A percentile compares a stretch with the other conserved stretches of the same genome.
Evolutionary conservation across 2,329 filamentous ascomycete species (phyloP).

Genomic region (Monosporascus sp.): DNA sequence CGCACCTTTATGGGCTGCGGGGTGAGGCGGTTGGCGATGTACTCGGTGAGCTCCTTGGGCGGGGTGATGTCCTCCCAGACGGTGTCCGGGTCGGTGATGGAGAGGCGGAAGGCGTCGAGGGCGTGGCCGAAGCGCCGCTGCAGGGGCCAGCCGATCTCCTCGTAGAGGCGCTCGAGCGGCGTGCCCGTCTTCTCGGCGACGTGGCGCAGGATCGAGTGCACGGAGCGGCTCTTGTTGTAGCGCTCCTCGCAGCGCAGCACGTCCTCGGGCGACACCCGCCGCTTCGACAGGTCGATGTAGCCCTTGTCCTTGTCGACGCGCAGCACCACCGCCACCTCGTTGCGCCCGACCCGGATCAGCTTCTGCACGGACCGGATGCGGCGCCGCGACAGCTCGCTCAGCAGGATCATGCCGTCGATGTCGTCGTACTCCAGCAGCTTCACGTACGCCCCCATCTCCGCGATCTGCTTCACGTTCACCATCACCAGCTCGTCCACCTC

Average conservation of each 20-base stretch:
- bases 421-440: constrained; percentile 99
- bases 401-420: constrained; percentile 99
- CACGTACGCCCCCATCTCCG: constrained; percentile 99
- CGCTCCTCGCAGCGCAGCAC: constrained; percentile 98
- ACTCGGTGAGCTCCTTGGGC: constrained; percentile 83
- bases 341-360: constrained; percentile 94
- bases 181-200: constrained; percentile 94
- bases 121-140: constrained; percentile 97
- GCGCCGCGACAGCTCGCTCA: constrained; percentile 93
- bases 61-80: constrained; percentile 81
- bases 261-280: constrained; percentile 94
- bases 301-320: constrained; percentile 99
- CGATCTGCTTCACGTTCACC: constrained; percentile 99
- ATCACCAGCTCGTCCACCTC: constrained; percentile 99
- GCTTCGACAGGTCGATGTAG: constrained; percentile 98
- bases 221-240: constrained; percentile 99
- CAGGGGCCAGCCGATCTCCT: constrained; percentile 92
- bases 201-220: constrained; percentile 97
- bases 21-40: constrained; percentile 95
- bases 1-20: constrained; percentile 98
- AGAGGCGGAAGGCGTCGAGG: constrained; percentile 97
- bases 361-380: constrained; percentile 99
- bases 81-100: constrained; percentile 88
- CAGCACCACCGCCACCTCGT: constrained; percentile 97
- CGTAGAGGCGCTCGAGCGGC: constrained; percentile 92